Percentiles rank a stretch among this genome's conserved stretches.
phyloP scores from a whole-genome alignment of 805 yeast species.

The Schwanniomyces pseudopolymorphus region DNA sequence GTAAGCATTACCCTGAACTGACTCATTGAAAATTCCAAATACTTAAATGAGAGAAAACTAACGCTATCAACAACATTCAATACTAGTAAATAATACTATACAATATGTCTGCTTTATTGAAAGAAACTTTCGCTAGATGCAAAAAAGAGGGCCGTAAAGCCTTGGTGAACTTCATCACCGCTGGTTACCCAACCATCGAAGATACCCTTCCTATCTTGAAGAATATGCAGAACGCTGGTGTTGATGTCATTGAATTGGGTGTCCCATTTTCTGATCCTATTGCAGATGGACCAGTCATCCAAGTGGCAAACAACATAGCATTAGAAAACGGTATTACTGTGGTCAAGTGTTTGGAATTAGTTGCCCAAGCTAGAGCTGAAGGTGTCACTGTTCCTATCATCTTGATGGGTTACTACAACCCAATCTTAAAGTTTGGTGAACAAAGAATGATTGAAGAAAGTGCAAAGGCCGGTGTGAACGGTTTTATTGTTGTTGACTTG shows the following conservation, averaged over 20 bases:
- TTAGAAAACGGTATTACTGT: constrained; percentile 81
- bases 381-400: constrained; percentile 90
- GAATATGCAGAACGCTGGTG: constrained; percentile 94
- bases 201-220: constrained; percentile 84
- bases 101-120: constrained; percentile 52
- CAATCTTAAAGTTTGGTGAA: constrained; percentile 88
- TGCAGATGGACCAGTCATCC: constrained; percentile 98
- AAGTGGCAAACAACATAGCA: constrained; percentile 81
- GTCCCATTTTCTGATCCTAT: constrained; percentile 97
- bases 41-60: neutral
- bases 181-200: constrained; percentile 86
- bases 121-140: constrained; percentile 61
- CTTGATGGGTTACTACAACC: constrained; percentile 98
- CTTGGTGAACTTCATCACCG: constrained; percentile 88
- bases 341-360: constrained; percentile 64
- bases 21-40: constrained; percentile 15
- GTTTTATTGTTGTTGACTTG: constrained; percentile 89
- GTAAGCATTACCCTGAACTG: constrained; percentile 31
- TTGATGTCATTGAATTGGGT: constrained; percentile 92
- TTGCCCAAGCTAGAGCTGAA: constrained; percentile 68
- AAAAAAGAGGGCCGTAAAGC: constrained; percentile 76
- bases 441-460: constrained; percentile 74
- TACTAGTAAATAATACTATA: neutral
- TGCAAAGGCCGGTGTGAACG: constrained; percentile 90
- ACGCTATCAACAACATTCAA: neutral